A percentile compares a stretch with the other conserved stretches of the same genome.
Evolutionary conservation across 2,329 filamentous ascomycete species (phyloP).

Genomic region (Mariannaea elegans): DNA sequence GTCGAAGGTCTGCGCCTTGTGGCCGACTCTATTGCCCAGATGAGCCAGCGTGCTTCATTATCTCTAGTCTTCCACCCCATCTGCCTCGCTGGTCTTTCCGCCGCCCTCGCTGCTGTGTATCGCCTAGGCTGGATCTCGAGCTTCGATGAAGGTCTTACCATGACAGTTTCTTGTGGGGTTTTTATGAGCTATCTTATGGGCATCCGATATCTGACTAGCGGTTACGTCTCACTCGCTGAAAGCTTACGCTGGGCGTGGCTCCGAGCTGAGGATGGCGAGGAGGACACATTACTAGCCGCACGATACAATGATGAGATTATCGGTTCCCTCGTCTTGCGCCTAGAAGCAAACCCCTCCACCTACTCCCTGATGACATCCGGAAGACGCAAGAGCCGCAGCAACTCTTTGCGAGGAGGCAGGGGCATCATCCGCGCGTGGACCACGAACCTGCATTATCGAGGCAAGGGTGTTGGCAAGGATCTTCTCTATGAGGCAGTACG

Average conservation of each 20-base stretch:
- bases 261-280: conserved; percentile 49
- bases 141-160: conserved; percentile 62
- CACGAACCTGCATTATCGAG: conserved; percentile 73
- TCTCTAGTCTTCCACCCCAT: conserved; percentile 71
- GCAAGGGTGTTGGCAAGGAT: conserved; percentile 75
- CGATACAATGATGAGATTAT: conserved; percentile 75
- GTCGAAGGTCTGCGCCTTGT: conserved; percentile 75
- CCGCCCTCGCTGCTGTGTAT: conserved; percentile 55
- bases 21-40: conserved; percentile 84
- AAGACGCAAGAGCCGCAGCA: conserved; percentile 48
- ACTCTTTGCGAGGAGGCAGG: conserved; percentile 64
- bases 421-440: conserved; percentile 87
- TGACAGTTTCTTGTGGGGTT: conserved; percentile 67
- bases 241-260: conserved; percentile 70
- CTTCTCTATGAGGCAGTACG: conserved; percentile 78
- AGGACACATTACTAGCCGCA: conserved; percentile 71
- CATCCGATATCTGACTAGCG: conserved; percentile 67
- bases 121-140: conserved; percentile 55
- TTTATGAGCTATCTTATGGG: conserved; percentile 70
- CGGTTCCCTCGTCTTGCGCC: conserved; percentile 74
- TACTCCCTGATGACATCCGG: conserved; percentile 37
- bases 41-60: conserved; percentile 73
- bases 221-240: conserved; percentile 72
- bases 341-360: conserved; percentile 56
- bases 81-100: conserved; percentile 57